Evolutionary conservation across 2,329 filamentous ascomycete species (phyloP).

Genomic region (Colletotrichum sp.): DNA sequence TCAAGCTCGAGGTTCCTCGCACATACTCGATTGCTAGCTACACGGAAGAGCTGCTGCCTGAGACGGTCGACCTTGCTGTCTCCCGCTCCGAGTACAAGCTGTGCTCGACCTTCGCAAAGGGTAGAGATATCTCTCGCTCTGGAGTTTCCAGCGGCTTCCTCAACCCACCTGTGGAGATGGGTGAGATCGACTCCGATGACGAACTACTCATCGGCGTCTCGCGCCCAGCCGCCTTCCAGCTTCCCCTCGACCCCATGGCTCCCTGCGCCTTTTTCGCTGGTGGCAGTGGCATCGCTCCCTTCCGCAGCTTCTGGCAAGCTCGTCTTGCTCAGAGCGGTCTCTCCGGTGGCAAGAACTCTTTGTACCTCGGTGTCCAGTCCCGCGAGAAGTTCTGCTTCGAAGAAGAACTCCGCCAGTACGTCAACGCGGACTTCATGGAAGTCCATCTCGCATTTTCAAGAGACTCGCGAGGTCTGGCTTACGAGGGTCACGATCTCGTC

Average conservation of each 20-base stretch:
- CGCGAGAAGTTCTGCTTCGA: conserved; percentile 58
- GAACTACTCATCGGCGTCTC: conserved; percentile 57
- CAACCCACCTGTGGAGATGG: conserved; percentile 46
- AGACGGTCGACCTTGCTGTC: conserved; percentile 55
- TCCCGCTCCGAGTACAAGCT: conserved; percentile 58
- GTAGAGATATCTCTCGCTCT: conserved; percentile 35
- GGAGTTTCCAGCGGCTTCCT: conserved; percentile 59
- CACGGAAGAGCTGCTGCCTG: conserved; percentile 54
- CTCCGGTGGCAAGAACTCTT: conserved; percentile 47
- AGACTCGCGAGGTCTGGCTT: conserved; percentile 50
- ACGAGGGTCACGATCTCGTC: conserved; percentile 50
- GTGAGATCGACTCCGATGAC: conserved; percentile 46
- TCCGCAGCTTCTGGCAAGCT: conserved; percentile 59
- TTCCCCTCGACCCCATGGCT: conserved; percentile 53
- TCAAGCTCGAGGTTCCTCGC: conserved; percentile 53
- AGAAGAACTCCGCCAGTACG: conserved; percentile 49
- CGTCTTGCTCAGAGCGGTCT: conserved; percentile 35
- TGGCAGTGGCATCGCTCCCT: conserved; percentile 58
- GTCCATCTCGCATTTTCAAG: conserved; percentile 58
- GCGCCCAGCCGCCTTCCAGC: conserved; percentile 54
- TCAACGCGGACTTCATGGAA: conserved; percentile 54
- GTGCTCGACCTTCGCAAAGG: conserved; percentile 42
- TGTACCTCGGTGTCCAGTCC: conserved; percentile 58
- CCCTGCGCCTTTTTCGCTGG: conserved; percentile 60
- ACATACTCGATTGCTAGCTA: conserved; percentile 59